Base-by-base conservation (phyloP, 2,329 filamentous ascomycete genomes). In the Fusarium sp. region DNA sequence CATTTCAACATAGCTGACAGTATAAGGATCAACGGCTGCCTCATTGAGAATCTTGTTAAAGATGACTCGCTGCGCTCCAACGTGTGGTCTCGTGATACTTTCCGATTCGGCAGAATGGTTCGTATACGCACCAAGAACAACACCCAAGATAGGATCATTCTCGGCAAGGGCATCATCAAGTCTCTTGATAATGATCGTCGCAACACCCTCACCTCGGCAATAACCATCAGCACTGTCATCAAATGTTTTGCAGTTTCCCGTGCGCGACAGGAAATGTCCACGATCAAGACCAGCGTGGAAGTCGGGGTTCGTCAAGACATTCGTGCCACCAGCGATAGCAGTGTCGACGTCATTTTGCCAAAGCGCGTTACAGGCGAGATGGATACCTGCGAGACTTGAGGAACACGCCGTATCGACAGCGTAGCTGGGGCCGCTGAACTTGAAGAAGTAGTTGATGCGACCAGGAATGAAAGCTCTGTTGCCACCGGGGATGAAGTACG, bases 1-100 rank as follows among this genome's bases (percentile, higher is more conserved):
- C 88, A 97, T 93, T 79, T 97, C 94, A 4, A 97, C 91, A 72
- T 96, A 97, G 77, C 89, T 88, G 30, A 97, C 86, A 57, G 93
- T 90, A 52, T 89, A 85, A 2, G 93, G 91, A 73, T 95, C 90
- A 16, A 96, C 85, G 58, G 90, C 90, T 26, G 92, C 89, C 41
- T 92, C 88, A 34, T 90, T 87, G 2, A 96, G 83, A 30, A 97
- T 83, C 47, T 85, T 84, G 64, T 84, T 84, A 73, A 88, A 91
- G 5, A 92, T 79, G 61, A 83, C 83, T 36, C 86, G 82, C 70
- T 93, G 91, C 0, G 87, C 84, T 30, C 83, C 86, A 5, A 83
- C 86, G 66, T 91, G 89, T 0, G 92, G 91, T 33, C 88, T 87
- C 0, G 91, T 94, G 62, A 94, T 93, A 0, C 89, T 92, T 2